A percentile compares a stretch with the other conserved stretches of the same genome.
Evolutionary conservation across 2,329 filamentous ascomycete genomes (phyloP).

Genomic region (Drechslerella stenobrocha): DNA sequence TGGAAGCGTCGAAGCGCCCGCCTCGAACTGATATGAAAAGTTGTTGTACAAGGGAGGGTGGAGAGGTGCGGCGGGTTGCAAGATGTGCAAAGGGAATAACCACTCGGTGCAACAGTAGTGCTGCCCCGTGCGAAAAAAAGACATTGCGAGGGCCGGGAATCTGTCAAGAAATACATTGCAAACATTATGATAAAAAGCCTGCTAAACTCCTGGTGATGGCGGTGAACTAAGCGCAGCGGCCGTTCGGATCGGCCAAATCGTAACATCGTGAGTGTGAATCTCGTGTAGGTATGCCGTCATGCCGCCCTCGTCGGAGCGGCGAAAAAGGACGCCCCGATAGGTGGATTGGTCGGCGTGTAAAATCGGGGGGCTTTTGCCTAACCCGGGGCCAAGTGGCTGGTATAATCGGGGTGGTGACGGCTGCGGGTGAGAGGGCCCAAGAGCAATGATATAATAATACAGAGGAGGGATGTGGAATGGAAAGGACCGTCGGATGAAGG

Average conservation of each 20-base stretch:
- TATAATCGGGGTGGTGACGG: constrained; percentile 8
- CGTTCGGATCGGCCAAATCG: constrained; percentile 21
- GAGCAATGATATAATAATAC: constrained; percentile 26
- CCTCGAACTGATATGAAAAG: not conserved
- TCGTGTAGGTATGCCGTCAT: constrained; percentile 14
- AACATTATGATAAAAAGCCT: constrained; percentile 16
- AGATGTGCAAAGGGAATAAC: not conserved
- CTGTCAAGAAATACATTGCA: not conserved
- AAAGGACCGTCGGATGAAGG: constrained; percentile 8
- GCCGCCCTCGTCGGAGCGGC: constrained; percentile 1
- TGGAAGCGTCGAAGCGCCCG: not conserved
- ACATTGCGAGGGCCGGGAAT: not conserved
- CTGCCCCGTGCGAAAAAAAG: too few species aligned
- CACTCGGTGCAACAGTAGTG: constrained; percentile 6
- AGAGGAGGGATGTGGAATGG: constrained; percentile 6
- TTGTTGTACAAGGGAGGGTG: not conserved
- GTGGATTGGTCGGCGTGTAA: constrained; percentile 4
- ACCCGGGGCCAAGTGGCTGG: constrained; percentile 1
- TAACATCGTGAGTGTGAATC: constrained; percentile 29
- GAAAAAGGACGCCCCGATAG: not conserved
- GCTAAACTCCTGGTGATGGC: constrained; percentile 37
- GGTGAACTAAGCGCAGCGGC: constrained; percentile 13
- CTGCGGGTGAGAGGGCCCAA: not conserved
- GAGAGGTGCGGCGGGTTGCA: not conserved
- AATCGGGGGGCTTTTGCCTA: constrained; percentile 18